Conservation (phyloP, 2,329 filamentous ascomycete genomes). For the Amylocarpus encephaloides region DNA sequence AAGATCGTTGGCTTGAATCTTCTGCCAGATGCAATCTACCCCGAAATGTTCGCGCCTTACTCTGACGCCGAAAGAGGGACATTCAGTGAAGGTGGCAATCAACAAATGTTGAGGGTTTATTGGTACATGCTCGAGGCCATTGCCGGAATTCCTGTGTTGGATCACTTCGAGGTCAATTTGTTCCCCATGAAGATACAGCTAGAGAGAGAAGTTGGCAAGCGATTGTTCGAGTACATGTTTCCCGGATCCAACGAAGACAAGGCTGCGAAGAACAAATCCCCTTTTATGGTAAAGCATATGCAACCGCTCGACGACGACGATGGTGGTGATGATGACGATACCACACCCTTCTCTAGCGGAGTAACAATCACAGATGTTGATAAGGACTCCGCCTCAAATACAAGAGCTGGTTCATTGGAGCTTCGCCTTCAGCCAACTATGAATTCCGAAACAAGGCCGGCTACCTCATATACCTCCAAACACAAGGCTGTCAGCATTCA, state of each 20-base stretch:
- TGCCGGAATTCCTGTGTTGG: constrained; percentile 93
- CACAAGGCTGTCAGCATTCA: constrained; percentile 23
- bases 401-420: constrained; percentile 69
- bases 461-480: constrained; percentile 19
- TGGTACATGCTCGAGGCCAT: constrained; percentile 99
- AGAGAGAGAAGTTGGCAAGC: constrained; percentile 86
- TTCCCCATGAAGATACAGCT: constrained; percentile 92
- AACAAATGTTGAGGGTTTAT: constrained; percentile 86
- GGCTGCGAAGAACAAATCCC: constrained; percentile 50
- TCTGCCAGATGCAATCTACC: constrained; percentile 84
- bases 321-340: constrained; percentile 31
- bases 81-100: constrained; percentile 50
- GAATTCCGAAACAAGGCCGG: constrained; percentile 43
- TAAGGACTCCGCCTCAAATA: constrained; percentile 49
- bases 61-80: constrained; percentile 56
- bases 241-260: constrained; percentile 56
- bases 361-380: constrained; percentile 31
- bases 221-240: constrained; percentile 95
- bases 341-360: constrained; percentile 26
- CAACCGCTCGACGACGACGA: constrained; percentile 33
- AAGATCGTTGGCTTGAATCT: constrained; percentile 86
- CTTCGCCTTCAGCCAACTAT: constrained; percentile 78
- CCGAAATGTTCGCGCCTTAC: constrained; percentile 91
- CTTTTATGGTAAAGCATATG: constrained; percentile 51
- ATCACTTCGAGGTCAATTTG: constrained; percentile 90